Percentiles rank a stretch among this genome's conserved stretches.
These are phyloP conservation scores for Trichoderma asperelloides DNA, from an alignment of 495 filamentous ascomycete genomes.

Conservation along the genomic window DNA sequence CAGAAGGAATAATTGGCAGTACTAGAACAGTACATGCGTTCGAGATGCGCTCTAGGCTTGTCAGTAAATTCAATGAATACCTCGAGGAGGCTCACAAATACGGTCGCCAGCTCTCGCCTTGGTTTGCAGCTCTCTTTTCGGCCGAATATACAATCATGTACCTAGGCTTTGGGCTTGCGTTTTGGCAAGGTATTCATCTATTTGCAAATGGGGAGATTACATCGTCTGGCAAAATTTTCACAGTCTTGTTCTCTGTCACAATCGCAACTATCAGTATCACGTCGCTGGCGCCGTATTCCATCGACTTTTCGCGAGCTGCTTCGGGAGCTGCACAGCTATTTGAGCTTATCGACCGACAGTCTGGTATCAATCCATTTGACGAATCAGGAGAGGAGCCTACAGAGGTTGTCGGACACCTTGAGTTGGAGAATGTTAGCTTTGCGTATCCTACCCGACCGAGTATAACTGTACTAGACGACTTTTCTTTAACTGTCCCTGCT, in stretches of 20 bases:
- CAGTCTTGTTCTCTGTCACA: constrained; percentile 65
- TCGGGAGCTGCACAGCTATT: constrained; percentile 25
- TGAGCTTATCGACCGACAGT: constrained; percentile 19
- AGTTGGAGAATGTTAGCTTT: constrained; percentile 39
- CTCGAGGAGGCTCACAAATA: constrained; percentile 55
- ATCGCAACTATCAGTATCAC: constrained; percentile 46
- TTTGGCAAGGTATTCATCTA: constrained; percentile 23
- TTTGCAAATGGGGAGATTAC: constrained; percentile 15
- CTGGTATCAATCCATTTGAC: constrained; percentile 16
- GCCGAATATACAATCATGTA: constrained; percentile 11
- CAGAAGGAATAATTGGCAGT: constrained; percentile 75
- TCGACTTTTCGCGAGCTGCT: constrained; percentile 22
- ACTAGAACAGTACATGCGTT: constrained; percentile 38
- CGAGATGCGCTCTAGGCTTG: constrained; percentile 5
- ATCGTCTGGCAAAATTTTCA: constrained; percentile 56
- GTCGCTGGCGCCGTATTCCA: constrained; percentile 20
- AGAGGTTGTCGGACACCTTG: constrained; percentile 30
- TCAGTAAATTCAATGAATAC: constrained; percentile 42
- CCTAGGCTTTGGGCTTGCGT: constrained; percentile 19
- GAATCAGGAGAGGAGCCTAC: constrained; percentile 14
- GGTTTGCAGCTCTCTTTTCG: background rate
- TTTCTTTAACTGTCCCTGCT: constrained; percentile 44
- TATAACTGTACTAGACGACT: constrained; percentile 33
- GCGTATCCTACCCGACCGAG: constrained; percentile 51
- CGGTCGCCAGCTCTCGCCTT: background rate